Conservation (phyloP, 2,329 filamentous ascomycete species). For the Rhinocladiella similis region DNA sequence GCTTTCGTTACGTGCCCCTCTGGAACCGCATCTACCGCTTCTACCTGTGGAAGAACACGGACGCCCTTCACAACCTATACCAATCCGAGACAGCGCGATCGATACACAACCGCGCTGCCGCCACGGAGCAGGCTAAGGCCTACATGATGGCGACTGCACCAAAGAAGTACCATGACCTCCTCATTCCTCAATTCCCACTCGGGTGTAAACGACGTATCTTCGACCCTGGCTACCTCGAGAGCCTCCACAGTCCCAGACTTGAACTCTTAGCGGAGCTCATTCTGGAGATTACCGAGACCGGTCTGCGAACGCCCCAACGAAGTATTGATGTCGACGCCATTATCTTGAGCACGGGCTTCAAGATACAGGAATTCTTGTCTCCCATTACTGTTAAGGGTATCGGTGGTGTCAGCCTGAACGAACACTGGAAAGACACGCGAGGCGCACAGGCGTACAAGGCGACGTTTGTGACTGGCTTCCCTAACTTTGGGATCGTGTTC, state of each 20-base stretch:
- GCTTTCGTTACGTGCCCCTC: slow-evolving; percentile 43
- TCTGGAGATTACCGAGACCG: not conserved
- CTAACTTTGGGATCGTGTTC: slow-evolving; percentile 64
- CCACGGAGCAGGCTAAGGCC: slow-evolving; percentile 6
- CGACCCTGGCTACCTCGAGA: slow-evolving; percentile 57
- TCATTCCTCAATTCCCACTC: slow-evolving; percentile 62
- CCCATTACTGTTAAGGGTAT: slow-evolving; percentile 36
- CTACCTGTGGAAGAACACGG: slow-evolving; percentile 31
- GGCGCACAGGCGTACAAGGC: slow-evolving; percentile 37
- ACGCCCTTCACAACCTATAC: slow-evolving; percentile 40
- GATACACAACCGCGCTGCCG: not conserved
- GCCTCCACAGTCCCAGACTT: slow-evolving; percentile 55
- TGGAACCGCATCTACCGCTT: not conserved
- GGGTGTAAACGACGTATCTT: slow-evolving; percentile 66
- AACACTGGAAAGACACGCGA: slow-evolving; percentile 34
- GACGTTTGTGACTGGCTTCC: slow-evolving; percentile 58
- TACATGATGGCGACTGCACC: slow-evolving; percentile 54
- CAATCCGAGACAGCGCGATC: slow-evolving; percentile 32
- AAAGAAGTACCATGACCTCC: slow-evolving; percentile 59
- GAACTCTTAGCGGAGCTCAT: slow-evolving; percentile 43
- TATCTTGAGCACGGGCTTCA: slow-evolving; percentile 38
- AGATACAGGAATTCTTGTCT: slow-evolving; percentile 37
- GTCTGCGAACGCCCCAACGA: too few species aligned
- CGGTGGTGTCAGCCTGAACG: slow-evolving; percentile 28
- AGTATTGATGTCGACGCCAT: slow-evolving; percentile 33